Evolutionary conservation across 2,329 filamentous ascomycete genomes (phyloP), one percentile per base, ranked within the genome.

Genomic region (Conoideocrella luteorostrata): DNA sequence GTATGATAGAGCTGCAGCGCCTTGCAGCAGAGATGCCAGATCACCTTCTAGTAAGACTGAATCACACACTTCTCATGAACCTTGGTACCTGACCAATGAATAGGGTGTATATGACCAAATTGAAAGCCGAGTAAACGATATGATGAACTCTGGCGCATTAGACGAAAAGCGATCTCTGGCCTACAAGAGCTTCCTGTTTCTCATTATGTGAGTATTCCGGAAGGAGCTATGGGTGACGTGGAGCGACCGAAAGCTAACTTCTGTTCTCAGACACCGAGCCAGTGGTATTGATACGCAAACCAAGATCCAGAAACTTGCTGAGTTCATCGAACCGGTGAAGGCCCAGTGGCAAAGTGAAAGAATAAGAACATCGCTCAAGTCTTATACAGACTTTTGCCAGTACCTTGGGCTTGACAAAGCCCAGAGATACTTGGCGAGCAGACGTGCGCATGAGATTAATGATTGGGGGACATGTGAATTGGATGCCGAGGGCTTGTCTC

Each of bases 11-110:
- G 62, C 73, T 97, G 47, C 89, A 95, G 56, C 80, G 90, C 45
- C 72, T 98, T 32, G 91, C 91, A 6, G 82, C 87, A 49, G 88
- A 89, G 55, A 95, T 96, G 75, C 85, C 93, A 0, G 87, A 97
- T 60, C 85, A 95, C 58, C 81, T 98, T 49, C 74, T 93, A 55
- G 78, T 85, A 67, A 66, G 73, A 26, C 11, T 12, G 26, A 45
- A 13, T 9, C 15, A 2, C 26, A 9, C 5, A 18, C 12, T 3
- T 15, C 26, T 4, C n/a, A 7, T 30, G 22, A 38, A 38, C 11
- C 3, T 7, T 47, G 12, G 37, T 28, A 17, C 10, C 20, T 37
- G 34, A 39, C 13, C 24, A 9, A 7, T 36, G 4, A 5, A 5
- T 38, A 83, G 80, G 80, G 81, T 29, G 90, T 94, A 22, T 97